Evolutionary conservation across 495 filamentous ascomycete genomes (phyloP), one percentile per base, ranked within the genome.

Genomic region (Patellaria atrata): DNA sequence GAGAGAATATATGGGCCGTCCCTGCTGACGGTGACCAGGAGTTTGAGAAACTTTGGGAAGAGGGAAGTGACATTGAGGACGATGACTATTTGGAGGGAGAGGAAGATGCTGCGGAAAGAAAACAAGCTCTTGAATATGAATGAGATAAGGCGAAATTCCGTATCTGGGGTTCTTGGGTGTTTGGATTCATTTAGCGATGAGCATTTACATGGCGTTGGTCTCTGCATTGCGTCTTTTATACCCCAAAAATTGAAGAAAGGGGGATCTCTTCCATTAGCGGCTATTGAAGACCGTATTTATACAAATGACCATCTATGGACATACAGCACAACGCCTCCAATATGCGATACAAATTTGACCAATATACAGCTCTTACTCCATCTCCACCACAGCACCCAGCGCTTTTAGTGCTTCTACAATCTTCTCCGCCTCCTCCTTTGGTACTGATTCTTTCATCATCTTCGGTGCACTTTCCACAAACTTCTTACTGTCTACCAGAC

Each of bases 401-500:
- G 66, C 87, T 72, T 94, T 94, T 64, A 99, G 67, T 14, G 77
- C 75, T 58, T 81, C 84, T 24, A 94, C 67, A 48, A 96, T 94
- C 81, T 99, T 99, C 73, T 96, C 85, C 9, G 79, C 80, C 58
- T 99, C 89, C 54, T 99, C 89, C 71, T 96, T 99, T 22, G 86
- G 80, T 53, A 99, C 82, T 9, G 75, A 80, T 60, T 99, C 89
- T 75, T 93, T 96, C 82, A 99, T 77, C 51, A 81, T 63, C 81
- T 99, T 99, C 44, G 89, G 89, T 54, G 77, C 82, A 48, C 79
- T 79, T 70, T 99, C 89, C 46, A 96, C 89, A 60, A 99, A 99
- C 70, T 99, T 99, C 77, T 99, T 99, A 63, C 84, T 93, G 61
- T 99, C 89, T 48, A 99, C 89, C 61, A 99, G 69, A 54, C 82